A percentile compares a stretch with the other conserved stretches of the same genome.
These are phyloP conservation scores for Termitomyces heimii DNA, from an alignment of 768 basidiomycete species.

Conservation along the genomic window DNA sequence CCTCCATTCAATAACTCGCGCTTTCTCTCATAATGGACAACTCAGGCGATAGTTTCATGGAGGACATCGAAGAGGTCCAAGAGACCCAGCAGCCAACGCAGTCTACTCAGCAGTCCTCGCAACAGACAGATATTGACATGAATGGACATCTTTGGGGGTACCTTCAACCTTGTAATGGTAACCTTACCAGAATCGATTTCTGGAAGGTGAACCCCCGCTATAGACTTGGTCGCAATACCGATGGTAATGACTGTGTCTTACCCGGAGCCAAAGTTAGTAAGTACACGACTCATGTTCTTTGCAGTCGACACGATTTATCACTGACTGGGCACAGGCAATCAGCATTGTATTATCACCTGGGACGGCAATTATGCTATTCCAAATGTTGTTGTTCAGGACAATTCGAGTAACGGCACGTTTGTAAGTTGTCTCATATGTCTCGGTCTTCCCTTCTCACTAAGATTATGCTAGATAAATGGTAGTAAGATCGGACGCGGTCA, in stretches of 20 bases:
- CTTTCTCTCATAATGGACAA: constrained; percentile 12
- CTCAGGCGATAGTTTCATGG: constrained; percentile 9
- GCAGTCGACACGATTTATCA: constrained; percentile 1
- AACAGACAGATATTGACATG: constrained; percentile 24
- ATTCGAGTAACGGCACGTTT: constrained; percentile 72
- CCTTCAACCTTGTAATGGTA: constrained; percentile 55
- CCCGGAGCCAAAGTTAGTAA: constrained; percentile 72
- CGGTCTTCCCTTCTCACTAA: not conserved
- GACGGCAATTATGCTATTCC: constrained; percentile 42
- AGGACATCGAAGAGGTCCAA: constrained; percentile 23
- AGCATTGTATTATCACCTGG: constrained; percentile 55
- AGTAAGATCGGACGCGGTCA: constrained; percentile 52
- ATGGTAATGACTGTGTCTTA: constrained; percentile 48
- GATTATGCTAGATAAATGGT: constrained; percentile 53
- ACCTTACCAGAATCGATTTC: constrained; percentile 54
- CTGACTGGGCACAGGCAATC: constrained; percentile 36
- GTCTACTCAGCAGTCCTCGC: constrained; percentile 38
- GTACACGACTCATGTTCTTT: constrained; percentile 19
- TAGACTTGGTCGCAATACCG: constrained; percentile 48
- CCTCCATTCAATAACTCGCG: not conserved
- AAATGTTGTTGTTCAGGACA: constrained; percentile 45
- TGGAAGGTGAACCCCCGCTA: constrained; percentile 45
- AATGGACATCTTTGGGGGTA: constrained; percentile 62
- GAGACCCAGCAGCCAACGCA: constrained; percentile 34
- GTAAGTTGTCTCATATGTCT: constrained; percentile 29